Conservation (phyloP, 495 filamentous ascomycete species). For the Extremus antarcticus region DNA sequence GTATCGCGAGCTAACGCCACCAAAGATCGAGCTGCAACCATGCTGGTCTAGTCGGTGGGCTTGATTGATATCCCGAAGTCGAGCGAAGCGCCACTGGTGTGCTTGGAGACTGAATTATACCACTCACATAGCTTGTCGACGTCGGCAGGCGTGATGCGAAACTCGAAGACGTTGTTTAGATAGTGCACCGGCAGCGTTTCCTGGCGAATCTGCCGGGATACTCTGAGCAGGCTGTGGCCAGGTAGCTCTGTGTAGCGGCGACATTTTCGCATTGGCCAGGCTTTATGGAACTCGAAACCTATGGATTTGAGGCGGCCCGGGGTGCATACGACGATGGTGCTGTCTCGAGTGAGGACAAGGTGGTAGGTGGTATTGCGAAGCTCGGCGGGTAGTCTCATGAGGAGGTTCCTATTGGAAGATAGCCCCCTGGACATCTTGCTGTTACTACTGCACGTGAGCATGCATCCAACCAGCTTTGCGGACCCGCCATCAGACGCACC, state of each 20-base stretch:
- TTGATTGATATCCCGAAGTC: no score
- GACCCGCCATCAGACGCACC: no score
- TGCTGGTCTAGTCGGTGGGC: no score
- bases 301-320: neutral
- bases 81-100: no score
- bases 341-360: neutral
- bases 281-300: neutral
- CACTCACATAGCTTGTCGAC: neutral
- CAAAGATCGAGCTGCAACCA: no score
- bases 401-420: no score
- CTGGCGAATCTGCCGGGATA: neutral
- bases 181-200: neutral
- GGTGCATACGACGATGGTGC: neutral
- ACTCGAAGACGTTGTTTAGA: neutral
- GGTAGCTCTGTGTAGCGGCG: neutral
- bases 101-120: no score
- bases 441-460: no score
- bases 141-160: neutral
- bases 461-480: no score
- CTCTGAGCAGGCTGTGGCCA: neutral
- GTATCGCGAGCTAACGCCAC: no score
- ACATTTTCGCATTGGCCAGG: neutral
- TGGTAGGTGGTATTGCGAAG: conserved; percentile 7
- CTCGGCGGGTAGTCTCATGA: no score
- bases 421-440: no score